Evolutionary conservation across 768 basidiomycete genomes (phyloP).

Genomic region (Panaeolus cyanescens): DNA sequence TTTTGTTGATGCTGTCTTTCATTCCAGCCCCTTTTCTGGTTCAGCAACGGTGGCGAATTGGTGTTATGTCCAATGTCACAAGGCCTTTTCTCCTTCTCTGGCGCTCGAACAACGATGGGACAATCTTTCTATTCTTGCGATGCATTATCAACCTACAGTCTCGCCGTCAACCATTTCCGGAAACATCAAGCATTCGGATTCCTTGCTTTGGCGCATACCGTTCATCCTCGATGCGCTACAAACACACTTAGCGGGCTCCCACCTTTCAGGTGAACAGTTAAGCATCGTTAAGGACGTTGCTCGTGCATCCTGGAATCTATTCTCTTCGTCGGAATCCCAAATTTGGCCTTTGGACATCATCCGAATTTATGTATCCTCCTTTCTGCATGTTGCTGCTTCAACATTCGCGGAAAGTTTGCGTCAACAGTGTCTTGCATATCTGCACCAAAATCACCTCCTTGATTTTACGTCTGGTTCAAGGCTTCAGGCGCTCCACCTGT

Average conservation of each 20-base stretch:
- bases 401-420: background rate
- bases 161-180: constrained; percentile 1
- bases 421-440: background rate
- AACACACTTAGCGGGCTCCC: background rate
- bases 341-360: constrained; percentile 25
- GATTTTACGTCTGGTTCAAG: background rate
- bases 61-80: constrained; percentile 12
- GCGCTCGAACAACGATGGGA: constrained; percentile 41
- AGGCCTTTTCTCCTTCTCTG: constrained; percentile 30
- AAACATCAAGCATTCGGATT: background rate
- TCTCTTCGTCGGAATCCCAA: constrained; percentile 27
- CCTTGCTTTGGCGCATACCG: constrained; percentile 40
- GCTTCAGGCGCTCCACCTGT: constrained; percentile 31
- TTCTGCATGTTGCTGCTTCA: constrained; percentile 44
- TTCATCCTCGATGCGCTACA: constrained; percentile 38
- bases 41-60: background rate
- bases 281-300: constrained; percentile 23
- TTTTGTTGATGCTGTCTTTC: constrained; percentile 11
- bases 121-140: constrained; percentile 40
- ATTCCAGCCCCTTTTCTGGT: background rate
- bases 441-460: background rate
- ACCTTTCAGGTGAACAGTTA: background rate
- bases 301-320: constrained; percentile 41
- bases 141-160: background rate
- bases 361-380: constrained; percentile 41